These are phyloP conservation scores for Chloris gayana DNA, from an alignment of 176 grass and related monocot species.

Conservation along the genomic window DNA sequence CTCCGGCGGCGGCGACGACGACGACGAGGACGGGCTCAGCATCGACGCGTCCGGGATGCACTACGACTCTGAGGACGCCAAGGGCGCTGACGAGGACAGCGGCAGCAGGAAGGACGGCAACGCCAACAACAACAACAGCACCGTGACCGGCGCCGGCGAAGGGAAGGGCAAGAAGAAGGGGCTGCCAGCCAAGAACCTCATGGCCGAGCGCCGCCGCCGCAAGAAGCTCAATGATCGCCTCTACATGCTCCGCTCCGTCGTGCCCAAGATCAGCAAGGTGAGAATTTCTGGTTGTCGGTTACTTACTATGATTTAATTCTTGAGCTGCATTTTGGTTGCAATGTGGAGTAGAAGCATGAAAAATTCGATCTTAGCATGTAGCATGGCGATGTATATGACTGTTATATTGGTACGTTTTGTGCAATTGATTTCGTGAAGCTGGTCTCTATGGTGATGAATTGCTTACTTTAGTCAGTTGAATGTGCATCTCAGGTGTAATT, in stretches of 20 bases:
- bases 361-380: slow-evolving; percentile 28
- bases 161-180: slow-evolving; percentile 93
- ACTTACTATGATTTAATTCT: neutral
- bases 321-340: slow-evolving; percentile 4
- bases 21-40: slow-evolving; percentile 70
- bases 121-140: slow-evolving; percentile 56
- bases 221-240: slow-evolving; percentile 99
- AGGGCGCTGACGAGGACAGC: slow-evolving; percentile 63
- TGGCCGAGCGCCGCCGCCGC: slow-evolving; percentile 92
- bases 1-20: slow-evolving; percentile 58
- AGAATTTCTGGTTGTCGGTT: slow-evolving; percentile 23
- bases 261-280: slow-evolving; percentile 99
- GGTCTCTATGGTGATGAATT: neutral
- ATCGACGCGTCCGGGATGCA: slow-evolving; percentile 85
- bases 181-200: slow-evolving; percentile 96
- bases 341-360: neutral
- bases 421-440: slow-evolving; percentile 1
- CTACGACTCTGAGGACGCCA: slow-evolving; percentile 86
- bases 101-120: slow-evolving; percentile 62
- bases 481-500: slow-evolving; percentile 5
- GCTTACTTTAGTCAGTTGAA: neutral
- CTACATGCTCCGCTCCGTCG: slow-evolving; percentile 98
- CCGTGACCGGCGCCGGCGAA: slow-evolving; percentile 61
- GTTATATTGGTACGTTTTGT: slow-evolving; percentile 18
- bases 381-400: neutral